Evolutionary conservation across 495 filamentous ascomycete species (phyloP), one percentile per base, ranked within the genome.

Genomic region (Penicillium diatomitis): DNA sequence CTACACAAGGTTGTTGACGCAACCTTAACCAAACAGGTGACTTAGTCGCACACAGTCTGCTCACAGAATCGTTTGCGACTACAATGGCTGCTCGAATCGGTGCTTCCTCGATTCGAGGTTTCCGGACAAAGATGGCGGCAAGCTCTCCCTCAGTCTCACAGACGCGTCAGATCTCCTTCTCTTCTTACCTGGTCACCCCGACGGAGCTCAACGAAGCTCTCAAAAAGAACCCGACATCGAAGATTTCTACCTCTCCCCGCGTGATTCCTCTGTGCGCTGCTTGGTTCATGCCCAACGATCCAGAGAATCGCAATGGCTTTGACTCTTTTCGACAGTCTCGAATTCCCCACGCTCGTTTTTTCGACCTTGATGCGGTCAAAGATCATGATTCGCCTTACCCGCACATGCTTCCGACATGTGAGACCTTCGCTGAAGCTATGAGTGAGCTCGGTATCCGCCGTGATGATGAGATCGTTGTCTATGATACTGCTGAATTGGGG

Each of bases 261-360:
- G 82, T 90, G 31, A 79, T 97, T 45, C 88, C 94, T 2, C 68
- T 98, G 44, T 96, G 87, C 63, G 92, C 90, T 35, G 79, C 88
- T 32, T 98, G 92, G 92, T 97, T 96, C 60, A 78, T 98, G 56
- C 92, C 94, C 36, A 96, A 95, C 71, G 89, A 92, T 51, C 75
- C 78, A 9, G 63, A 80, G 50, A 75, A 80, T 27, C 85, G 89
- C 50, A 90, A 76, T 48, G 94, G 94, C 42, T 72, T 77, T 53
- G 71, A 87, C 37, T 81, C 83, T 49, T 97, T 90, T 75, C 75
- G 76, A 49, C 72, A 84, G 56, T 76, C 77, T 54, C 86, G 86
- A 39, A 90, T 98, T 51, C 90, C 91, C 0, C 78, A 79, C 51
- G 82, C 92, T 2, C 83, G 90, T n/a, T 98, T 97, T 79, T 98